Conservation (phyloP, 306 rosid species). For the Delonix regia region DNA sequence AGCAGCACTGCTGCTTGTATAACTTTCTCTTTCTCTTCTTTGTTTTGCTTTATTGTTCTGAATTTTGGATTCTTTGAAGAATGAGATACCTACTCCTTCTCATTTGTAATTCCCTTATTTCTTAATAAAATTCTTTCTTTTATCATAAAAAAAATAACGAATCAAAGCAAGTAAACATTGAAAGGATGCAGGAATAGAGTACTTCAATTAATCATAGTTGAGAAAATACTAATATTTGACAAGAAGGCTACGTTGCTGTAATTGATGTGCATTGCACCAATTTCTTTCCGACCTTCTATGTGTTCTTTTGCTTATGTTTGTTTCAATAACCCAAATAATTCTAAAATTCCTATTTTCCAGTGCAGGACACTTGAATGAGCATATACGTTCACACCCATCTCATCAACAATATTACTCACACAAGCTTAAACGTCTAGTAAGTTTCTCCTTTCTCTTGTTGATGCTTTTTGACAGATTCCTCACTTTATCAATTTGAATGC, state of each 20-base stretch:
- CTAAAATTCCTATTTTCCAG: slow-evolving; percentile 51
- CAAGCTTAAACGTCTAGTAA: slow-evolving; percentile 79
- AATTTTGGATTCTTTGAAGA: too few relatives aligned
- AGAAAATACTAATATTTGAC: neutral
- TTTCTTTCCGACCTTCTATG: slow-evolving; percentile 28
- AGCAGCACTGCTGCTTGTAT: too few relatives aligned
- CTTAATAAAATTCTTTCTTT: neutral
- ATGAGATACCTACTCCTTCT: too few relatives aligned
- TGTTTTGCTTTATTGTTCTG: too few relatives aligned
- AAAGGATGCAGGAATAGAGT: slow-evolving; percentile 16
- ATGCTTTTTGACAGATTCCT: neutral
- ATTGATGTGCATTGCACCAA: slow-evolving; percentile 20
- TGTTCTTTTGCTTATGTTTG: slow-evolving; percentile 8
- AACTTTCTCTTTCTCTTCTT: too few relatives aligned
- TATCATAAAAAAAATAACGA: neutral
- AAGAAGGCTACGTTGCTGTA: neutral
- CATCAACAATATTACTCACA: slow-evolving; percentile 82
- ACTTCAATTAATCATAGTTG: neutral
- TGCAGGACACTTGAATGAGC: slow-evolving; percentile 86
- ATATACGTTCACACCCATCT: slow-evolving; percentile 61
- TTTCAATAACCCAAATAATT: slow-evolving; percentile 12
- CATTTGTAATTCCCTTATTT: neutral
- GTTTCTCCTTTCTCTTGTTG: slow-evolving; percentile 38
- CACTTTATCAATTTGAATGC: slow-evolving; percentile 19
- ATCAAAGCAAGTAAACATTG: neutral